Evolutionary conservation across 345 rosid species (phyloP), one percentile per base, ranked within the genome.

Genomic region (Toxicodendron radicans): DNA sequence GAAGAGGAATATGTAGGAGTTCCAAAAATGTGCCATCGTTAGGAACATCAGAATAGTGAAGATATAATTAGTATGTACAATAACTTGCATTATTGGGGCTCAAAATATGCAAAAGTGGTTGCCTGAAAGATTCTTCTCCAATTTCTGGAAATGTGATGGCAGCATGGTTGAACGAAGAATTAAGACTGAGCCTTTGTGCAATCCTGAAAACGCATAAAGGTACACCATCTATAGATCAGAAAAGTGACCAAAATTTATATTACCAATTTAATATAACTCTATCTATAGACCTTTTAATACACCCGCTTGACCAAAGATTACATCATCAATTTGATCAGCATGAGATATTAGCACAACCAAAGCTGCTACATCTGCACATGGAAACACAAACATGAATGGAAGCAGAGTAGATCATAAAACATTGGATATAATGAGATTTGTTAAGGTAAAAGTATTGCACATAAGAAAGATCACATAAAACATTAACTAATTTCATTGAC

Each of bases 51-150:
- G n/a, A 64, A 9, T 21, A 54, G 32, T 18, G 23, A 68, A 38
- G 9, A 38, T 9, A 51, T 17, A 51, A 16, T 13, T 51, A 17
- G 54, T 12, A 51, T 14, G 18, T 13, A 51, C 16, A 51, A 51
- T 16, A 4, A 46, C 12, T 46, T 13, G 7, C 16, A 13, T 60
- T 27, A 21, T 32, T 52, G 54, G 41, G 24, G 20, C 72, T 21
- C 52, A 62, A 23, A 70, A 65, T 38, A 67, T 45, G 6, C n/a
- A 41, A 66, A 60, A 24, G 63, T 33, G 54, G 17, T 68, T 81
- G 83, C 98, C 98, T 82, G 80, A 64, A 41, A 94, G 82, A 77
- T 53, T 79, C 74, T 87, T 92, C 83, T 87, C 91, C 61, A 92
- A 63, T 69, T 79, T 86, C 76, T 88, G 89, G 76, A 88, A 81